Evolutionary conservation across 2,329 filamentous ascomycete species (phyloP), one percentile per base, ranked within the genome.

Genomic region (Coniosporium tulheliwenetii): DNA sequence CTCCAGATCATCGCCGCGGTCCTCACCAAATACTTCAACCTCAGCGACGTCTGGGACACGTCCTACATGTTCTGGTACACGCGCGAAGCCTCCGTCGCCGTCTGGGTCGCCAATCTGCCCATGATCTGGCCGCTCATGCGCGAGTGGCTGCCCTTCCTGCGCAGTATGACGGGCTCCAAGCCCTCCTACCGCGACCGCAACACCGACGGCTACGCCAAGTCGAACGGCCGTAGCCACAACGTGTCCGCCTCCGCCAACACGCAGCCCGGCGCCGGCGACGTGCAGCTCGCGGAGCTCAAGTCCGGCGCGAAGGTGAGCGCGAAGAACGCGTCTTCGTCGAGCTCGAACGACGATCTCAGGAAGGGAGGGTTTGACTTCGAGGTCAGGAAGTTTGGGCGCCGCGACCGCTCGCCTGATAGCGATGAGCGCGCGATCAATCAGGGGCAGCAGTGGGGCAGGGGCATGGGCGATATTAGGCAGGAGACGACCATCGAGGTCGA

Each of bases 71-170:
- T 66, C 13, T 75, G 71, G 70, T 73, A 73, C 50, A 60, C 65
- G 14, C 61, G 70, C 41, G 70, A 75, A 59, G 65, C 68, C 8
- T 64, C 59, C 19, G 67, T 70, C 2, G 70, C 69, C 7, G 59
- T 73, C 5, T 65, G 66, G 44, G 68, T 74, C 8, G 62, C 67
- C 45, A 75, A 74, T 47, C 54, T 73, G 2, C 70, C 70, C 1
- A 59, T 67, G 38, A 64, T 71, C 41, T 75, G 70, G 69, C 63
- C 67, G 1, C 58, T 74, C 10, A 50, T 73, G 36, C 62, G 65
- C 26, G 60, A 65, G 39, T 50, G 60, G 41, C 59, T 67, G 47
- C 50, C 52, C 26, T 55, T 53, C 47, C 48, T 59, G 7, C 52
- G 52, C 32, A 42, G 13, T 38, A 12, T 39, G 16, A 26, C 15